A percentile compares a stretch with the other conserved stretches of the same genome.
Evolutionary conservation across 2,329 filamentous ascomycete species (phyloP).

Genomic region (Lachnellula occidentalis): DNA sequence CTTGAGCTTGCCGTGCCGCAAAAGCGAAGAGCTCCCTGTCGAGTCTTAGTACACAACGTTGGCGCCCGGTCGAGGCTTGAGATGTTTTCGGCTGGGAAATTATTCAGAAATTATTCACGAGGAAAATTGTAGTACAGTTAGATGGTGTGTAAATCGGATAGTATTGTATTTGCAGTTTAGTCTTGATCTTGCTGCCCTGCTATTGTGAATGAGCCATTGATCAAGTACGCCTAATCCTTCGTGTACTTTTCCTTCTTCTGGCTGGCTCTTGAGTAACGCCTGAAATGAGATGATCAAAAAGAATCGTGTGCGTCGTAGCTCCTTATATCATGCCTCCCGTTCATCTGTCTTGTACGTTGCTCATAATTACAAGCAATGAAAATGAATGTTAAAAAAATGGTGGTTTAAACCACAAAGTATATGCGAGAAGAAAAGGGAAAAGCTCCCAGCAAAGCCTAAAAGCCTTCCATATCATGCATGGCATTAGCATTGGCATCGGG

Average conservation of each 20-base stretch:
- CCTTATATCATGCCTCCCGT: neutral
- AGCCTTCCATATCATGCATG: neutral
- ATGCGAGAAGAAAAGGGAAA: neutral
- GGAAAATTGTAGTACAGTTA: too few relatives aligned
- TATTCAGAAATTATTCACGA: too few relatives aligned
- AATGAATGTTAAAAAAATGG: neutral
- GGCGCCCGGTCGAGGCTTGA: neutral
- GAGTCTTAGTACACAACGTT: neutral
- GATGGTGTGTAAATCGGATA: neutral
- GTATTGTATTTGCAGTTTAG: neutral
- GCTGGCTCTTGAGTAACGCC: neutral
- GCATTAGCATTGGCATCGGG: constrained; percentile 4
- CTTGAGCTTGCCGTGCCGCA: neutral
- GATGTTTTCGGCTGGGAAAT: neutral
- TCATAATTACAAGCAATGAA: neutral
- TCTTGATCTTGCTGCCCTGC: neutral
- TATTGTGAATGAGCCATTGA: neutral
- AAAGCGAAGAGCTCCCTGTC: neutral
- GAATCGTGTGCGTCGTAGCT: constrained; percentile 1
- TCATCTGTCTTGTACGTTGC: neutral
- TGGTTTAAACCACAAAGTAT: neutral
- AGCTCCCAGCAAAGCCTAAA: neutral
- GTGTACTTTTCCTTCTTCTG: neutral
- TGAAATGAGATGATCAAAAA: neutral
- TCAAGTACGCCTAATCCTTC: neutral